Evolutionary conservation across 495 filamentous ascomycete genomes (phyloP), one percentile per base, ranked within the genome.

Genomic region (Trichoderma reesei): DNA sequence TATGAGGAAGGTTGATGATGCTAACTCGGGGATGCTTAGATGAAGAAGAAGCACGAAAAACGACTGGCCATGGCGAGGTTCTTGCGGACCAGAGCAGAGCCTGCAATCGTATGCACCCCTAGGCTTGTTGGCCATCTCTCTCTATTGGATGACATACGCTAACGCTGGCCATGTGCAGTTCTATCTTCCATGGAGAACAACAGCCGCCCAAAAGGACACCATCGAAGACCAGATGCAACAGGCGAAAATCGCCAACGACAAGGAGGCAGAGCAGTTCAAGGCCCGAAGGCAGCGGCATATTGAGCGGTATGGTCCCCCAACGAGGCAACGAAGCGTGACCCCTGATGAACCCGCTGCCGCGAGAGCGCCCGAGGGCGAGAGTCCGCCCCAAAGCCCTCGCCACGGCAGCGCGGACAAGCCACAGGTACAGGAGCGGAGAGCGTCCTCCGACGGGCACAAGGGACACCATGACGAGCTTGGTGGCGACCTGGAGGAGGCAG

Each of bases 131-230:
- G 10, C 8, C 59, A 60, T 34, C 16, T 26, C 16, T 26, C 6
- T 54, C 46, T 54, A 36, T 63, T 14, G 20, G 46, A 9, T 26
- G 63, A 34, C 42, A 10, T 44, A 37, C 2, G 36, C 63, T 76
- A 65, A 78, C 65, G 20, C 63, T 41, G 46, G 51, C 60, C 38
- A 48, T 3, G 36, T 34, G 13, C 69, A 97, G 93, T 93, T 86
- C 73, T 98, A 96, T 74, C 87, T 88, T 61, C 94, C 94, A 6
- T 96, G 90, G 88, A 85, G 92, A 69, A 77, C 89, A 61, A 82
- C 83, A 37, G 73, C 80, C 5, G 80, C 71, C 51, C 75, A 84
- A 66, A 75, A 82, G 63, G 70, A 76, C 5, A 74, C 67, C 7
- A 77, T 85, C 67, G 70, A 79, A 36, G 67, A 76, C 26, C 82